Evolutionary conservation across 129 eudicot species (phyloP), one percentile per base, ranked within the genome.

Genomic region (Flaveria robusta): DNA sequence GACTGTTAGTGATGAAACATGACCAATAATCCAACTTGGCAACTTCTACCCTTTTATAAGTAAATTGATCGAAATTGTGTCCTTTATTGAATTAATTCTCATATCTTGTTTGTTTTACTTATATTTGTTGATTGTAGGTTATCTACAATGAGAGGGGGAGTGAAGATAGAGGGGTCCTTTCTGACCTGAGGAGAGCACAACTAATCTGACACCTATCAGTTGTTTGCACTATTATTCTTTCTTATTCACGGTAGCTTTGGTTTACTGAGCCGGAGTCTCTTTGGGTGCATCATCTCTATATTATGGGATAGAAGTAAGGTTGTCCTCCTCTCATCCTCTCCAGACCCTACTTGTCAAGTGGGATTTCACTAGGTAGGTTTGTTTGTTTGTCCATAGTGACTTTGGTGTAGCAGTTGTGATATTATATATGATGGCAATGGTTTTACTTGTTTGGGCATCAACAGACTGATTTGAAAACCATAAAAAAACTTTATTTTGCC

Each of bases 161-260:
- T 37, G 81, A 81, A 83, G 97, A 91, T 75, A 82, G 85, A 81
- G 98, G 98, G 79, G 93, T 87, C 83, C 55, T 88, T 71, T 83
- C 97, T 66, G 92, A 90, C 70, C 81, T 90, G 71, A 87, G 77
- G 77, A 93, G 60, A 79, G 86, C 96, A 27, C 87, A 88, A 74
- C 89, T 88, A 52, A 56, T 88, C 6, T 86, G 69, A 74, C 22
- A 27, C 63, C 60, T 8, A 22, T 14, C 62, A 24, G 69, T 41
- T 68, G 68, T 31, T 58, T 20, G 51, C 39, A 39, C 18, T 46
- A n/a, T 46, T 12, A 59, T 70, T 70, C 55, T 34, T 76, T 39
- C n/a, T 29, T 31, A 41, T 77, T 66, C 59, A 27, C 11, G 12
- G 45, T 43, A 45, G 67, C 41, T 52, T 34, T 34, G 39, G 39